Conservation (phyloP, 768 basidiomycete genomes). For the Amanita pseudoporphyria region DNA sequence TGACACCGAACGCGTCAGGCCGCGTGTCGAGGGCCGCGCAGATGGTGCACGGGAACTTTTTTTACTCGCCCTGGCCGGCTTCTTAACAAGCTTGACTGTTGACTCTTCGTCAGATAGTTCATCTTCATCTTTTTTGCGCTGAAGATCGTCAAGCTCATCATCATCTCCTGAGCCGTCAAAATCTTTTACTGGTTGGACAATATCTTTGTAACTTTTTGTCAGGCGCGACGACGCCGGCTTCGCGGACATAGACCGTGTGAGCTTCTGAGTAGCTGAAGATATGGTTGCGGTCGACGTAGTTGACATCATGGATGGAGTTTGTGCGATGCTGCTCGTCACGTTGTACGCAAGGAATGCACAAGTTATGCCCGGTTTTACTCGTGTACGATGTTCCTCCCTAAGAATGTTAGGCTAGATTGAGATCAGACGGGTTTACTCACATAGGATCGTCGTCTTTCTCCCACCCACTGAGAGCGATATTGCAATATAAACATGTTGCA, state of each 20-base stretch:
- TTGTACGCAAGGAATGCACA: slow-evolving; percentile 32
- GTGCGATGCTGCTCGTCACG: slow-evolving; percentile 9
- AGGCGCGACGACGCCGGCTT: slow-evolving; percentile 15
- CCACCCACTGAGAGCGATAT: slow-evolving; percentile 77
- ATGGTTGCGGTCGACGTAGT: not conserved
- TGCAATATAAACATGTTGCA: slow-evolving; percentile 81
- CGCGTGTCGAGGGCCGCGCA: slow-evolving; percentile 7
- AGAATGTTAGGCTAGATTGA: not conserved
- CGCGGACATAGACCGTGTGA: slow-evolving; percentile 17
- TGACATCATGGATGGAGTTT: not conserved
- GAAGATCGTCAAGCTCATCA: not conserved
- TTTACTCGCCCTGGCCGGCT: not conserved
- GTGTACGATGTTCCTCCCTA: slow-evolving; percentile 71
- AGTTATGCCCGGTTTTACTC: slow-evolving; percentile 36
- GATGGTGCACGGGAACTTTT: slow-evolving; percentile 5
- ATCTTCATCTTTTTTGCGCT: not conserved
- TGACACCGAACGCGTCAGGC: not conserved
- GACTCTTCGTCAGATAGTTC: not conserved
- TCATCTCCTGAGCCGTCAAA: not conserved
- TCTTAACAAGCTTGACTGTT: not conserved
- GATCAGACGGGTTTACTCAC: slow-evolving; percentile 33
- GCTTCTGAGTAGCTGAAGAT: slow-evolving; percentile 12
- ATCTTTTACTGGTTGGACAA: not conserved
- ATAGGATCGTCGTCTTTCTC: slow-evolving; percentile 78
- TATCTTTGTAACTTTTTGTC: not conserved